These are phyloP conservation scores for Hypoxylon lienhwacheense DNA, from an alignment of 495 filamentous ascomycete genomes.

Conservation along the genomic window DNA sequence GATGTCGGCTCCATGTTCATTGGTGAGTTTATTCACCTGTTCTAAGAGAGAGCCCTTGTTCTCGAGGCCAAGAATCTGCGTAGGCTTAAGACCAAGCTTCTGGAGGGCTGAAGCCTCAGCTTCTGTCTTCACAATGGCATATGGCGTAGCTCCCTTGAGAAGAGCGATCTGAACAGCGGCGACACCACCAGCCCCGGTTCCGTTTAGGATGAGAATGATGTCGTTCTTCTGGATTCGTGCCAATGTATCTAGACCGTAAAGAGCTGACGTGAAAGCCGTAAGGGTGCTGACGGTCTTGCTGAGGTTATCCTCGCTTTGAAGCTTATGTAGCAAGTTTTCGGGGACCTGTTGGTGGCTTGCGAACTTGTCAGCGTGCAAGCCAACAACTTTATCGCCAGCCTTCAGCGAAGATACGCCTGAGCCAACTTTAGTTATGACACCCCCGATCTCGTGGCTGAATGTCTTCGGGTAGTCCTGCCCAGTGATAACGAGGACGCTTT, in stretches of 20 bases:
- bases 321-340: background rate
- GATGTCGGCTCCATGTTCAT: too few species aligned
- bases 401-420: slow-evolving; percentile 6
- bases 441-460: slow-evolving; percentile 34
- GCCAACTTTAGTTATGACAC: slow-evolving; percentile 21
- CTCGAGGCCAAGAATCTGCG: slow-evolving; percentile 51
- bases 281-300: background rate
- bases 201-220: slow-evolving; percentile 19
- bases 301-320: background rate
- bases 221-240: slow-evolving; percentile 19
- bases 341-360: slow-evolving; percentile 22
- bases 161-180: slow-evolving; percentile 48
- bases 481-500: slow-evolving; percentile 27
- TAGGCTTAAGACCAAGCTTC: slow-evolving; percentile 41
- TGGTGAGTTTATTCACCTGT: too few species aligned
- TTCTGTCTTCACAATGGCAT: slow-evolving; percentile 27
- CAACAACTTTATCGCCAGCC: slow-evolving; percentile 22
- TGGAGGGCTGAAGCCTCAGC: background rate
- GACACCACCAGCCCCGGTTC: slow-evolving; percentile 39
- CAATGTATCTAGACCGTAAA: slow-evolving; percentile 23
- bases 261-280: slow-evolving; percentile 13
- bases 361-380: slow-evolving; percentile 24
- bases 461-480: slow-evolving; percentile 29
- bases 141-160: slow-evolving; percentile 45
- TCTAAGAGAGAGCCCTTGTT: too few species aligned